Evolutionary conservation across 345 rosid species (phyloP), one percentile per base, ranked within the genome.

Genomic region (Anastatica hierochuntica): DNA sequence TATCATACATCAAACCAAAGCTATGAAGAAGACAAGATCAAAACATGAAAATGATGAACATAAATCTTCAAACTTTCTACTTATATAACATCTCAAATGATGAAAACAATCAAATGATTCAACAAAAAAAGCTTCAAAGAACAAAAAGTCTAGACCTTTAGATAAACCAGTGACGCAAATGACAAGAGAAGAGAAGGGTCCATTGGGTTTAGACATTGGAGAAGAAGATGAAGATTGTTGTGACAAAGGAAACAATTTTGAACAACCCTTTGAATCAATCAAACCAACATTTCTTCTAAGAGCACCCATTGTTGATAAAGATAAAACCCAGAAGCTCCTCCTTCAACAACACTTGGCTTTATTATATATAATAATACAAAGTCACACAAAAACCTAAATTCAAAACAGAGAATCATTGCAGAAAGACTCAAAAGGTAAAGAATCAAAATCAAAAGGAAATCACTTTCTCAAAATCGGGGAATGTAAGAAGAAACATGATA

Each of bases 141-240:
- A 15, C 15, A n/a, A n/a, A 38, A 38, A 53, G 34, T 23, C 7
- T 3, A 14, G 1, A 84, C 98, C 96, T 81, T 82, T 87, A 31
- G 98, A 90, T 34, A 90, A 77, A 62, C 98, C 96, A 15, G 96
- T 87, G 34, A 84, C 98, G 45, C 98, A 90, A 12, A 90, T 82
- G 27, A 82, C 77, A 50, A 90, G 84, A 26, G 81, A 78, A 27
- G 83, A 61, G 62, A 90, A 90, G 0, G 95, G 94, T 34, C 76
- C 80, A 54, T 47, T 49, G 18, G 77, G 41, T 12, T 61, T 73
- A 63, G 69, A 65, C 65, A 61, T 23, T 12, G 73, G 69, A 31
- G 63, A 75, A 20, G 83, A 72, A 72, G 81, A 42, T n/a, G n/a
- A n/a, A n/a, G n/a, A n/a, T n/a, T n/a, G n/a, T 12, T 79, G 54